These are phyloP conservation scores for Schwanniomyces pseudopolymorphus DNA, from an alignment of 805 yeast species.

Conservation along the genomic window DNA sequence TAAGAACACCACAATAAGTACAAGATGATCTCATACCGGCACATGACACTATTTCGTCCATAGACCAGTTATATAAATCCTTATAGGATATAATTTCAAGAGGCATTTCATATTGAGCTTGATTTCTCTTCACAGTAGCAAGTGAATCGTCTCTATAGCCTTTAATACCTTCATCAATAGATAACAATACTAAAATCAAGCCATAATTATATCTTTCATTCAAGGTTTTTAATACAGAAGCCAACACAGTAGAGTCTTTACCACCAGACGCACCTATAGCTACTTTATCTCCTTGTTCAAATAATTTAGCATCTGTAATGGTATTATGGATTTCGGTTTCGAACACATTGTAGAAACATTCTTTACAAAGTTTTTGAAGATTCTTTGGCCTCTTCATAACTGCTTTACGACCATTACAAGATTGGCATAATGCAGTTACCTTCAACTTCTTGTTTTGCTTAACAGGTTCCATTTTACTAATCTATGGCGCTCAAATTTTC, in stretches of 20 bases:
- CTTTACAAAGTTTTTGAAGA: conserved; percentile 83
- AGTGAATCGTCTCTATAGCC: conserved; percentile 97
- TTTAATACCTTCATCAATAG: conserved; percentile 94
- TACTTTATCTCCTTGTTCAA: conserved; percentile 77
- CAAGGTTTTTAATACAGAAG: conserved; percentile 78
- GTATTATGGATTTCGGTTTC: conserved; percentile 96
- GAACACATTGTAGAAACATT: conserved; percentile 85
- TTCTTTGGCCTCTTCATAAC: conserved; percentile 91
- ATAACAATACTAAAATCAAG: conserved; percentile 73
- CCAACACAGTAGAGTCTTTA: conserved; percentile 94
- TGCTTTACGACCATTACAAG: conserved; percentile 80
- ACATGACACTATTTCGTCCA: conserved; percentile 96
- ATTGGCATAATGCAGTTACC: conserved; percentile 63
- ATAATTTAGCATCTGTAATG: conserved; percentile 65
- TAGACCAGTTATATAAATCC: conserved; percentile 93
- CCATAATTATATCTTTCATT: conserved; percentile 90
- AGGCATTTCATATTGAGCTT: conserved; percentile 78
- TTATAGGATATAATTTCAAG: conserved; percentile 79
- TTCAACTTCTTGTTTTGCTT: conserved; percentile 25
- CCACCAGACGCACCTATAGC: conserved; percentile 99
- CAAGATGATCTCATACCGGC: conserved; percentile 94
- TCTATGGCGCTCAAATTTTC: neutral
- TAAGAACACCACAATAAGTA: conserved; percentile 95
- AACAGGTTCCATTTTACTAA: neutral
- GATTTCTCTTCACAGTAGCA: conserved; percentile 94